Percentiles rank a stretch among this genome's conserved stretches.
Conservation (phyloP, 345 rosid species). For the Isatis tinctoria region DNA sequence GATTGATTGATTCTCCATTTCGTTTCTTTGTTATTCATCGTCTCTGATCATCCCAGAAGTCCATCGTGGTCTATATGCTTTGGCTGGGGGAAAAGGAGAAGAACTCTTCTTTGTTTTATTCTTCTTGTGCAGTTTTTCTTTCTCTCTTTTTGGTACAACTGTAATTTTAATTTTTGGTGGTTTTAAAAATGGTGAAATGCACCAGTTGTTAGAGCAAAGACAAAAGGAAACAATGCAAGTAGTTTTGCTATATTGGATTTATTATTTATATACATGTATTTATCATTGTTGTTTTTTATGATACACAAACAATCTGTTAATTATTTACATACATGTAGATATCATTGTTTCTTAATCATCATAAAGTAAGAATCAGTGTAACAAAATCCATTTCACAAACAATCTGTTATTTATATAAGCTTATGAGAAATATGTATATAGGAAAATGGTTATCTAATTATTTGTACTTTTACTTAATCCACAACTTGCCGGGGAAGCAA, state of each 20-base stretch:
- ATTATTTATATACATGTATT: neutral
- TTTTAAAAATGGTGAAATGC: slow-evolving; percentile 5
- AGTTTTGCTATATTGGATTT: slow-evolving; percentile 4
- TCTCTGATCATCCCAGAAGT: slow-evolving; percentile 6
- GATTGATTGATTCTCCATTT: slow-evolving; percentile 4
- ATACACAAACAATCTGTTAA: neutral
- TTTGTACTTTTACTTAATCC: no score
- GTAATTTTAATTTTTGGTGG: neutral
- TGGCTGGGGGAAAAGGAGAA: slow-evolving; percentile 2
- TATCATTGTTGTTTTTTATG: neutral
- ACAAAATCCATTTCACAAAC: no score
- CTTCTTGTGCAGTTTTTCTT: slow-evolving; percentile 18
- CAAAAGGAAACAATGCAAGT: neutral
- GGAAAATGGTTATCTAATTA: neutral
- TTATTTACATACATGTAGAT: no score
- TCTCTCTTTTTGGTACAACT: neutral
- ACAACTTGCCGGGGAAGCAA: slow-evolving; percentile 7
- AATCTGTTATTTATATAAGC: no score
- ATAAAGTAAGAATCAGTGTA: neutral
- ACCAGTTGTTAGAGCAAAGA: slow-evolving; percentile 4
- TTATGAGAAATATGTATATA: neutral
- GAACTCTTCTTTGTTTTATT: slow-evolving; percentile 4
- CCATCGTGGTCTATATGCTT: neutral
- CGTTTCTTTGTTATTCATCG: slow-evolving; percentile 1
- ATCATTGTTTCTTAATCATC: no score